Evolutionary conservation across 257 asterid genomes (phyloP).

Genomic region (Ilex asprella): DNA sequence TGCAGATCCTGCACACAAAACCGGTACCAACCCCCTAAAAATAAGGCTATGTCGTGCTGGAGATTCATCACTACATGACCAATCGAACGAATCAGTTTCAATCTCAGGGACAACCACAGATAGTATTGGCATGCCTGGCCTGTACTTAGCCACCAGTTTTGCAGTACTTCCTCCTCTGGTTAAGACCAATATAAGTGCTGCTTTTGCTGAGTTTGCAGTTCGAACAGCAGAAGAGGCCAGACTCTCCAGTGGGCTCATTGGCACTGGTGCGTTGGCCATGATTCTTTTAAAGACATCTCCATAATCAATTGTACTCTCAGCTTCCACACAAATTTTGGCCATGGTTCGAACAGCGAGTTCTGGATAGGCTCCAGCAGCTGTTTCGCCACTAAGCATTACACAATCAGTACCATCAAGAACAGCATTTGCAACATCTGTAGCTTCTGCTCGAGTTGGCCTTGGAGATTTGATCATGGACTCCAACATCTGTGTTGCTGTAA

Average conservation of each 20-base stretch:
- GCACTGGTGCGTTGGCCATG: slow-evolving; percentile 1
- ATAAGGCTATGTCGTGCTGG: slow-evolving; percentile 1
- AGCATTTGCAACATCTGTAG: background rate
- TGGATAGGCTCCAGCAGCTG: slow-evolving; percentile 3
- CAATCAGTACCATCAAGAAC: slow-evolving; percentile 1
- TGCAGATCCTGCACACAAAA: background rate
- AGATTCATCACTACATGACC: slow-evolving; percentile 4
- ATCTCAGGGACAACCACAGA: slow-evolving; percentile 4
- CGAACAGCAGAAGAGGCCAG: slow-evolving; percentile 2
- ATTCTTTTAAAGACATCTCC: background rate
- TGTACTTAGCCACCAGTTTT: slow-evolving; percentile 3
- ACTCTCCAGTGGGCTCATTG: slow-evolving; percentile 3
- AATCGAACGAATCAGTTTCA: slow-evolving; percentile 1
- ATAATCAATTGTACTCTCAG: background rate
- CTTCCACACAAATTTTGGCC: slow-evolving; percentile 2
- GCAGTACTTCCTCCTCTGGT: slow-evolving; percentile 2
- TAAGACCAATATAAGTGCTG: background rate
- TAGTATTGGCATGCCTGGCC: slow-evolving; percentile 1
- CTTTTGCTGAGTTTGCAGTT: background rate
- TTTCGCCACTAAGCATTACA: background rate
- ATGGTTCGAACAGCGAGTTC: background rate
- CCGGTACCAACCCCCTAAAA: slow-evolving; percentile 1
- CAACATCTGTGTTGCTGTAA: slow-evolving; percentile 3
- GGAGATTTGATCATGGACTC: slow-evolving; percentile 4
- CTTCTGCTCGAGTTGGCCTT: slow-evolving; percentile 2